A percentile compares a stretch with the other conserved stretches of the same genome.
Conservation (phyloP, 805 yeast species). For the Ogataea allantospora region DNA sequence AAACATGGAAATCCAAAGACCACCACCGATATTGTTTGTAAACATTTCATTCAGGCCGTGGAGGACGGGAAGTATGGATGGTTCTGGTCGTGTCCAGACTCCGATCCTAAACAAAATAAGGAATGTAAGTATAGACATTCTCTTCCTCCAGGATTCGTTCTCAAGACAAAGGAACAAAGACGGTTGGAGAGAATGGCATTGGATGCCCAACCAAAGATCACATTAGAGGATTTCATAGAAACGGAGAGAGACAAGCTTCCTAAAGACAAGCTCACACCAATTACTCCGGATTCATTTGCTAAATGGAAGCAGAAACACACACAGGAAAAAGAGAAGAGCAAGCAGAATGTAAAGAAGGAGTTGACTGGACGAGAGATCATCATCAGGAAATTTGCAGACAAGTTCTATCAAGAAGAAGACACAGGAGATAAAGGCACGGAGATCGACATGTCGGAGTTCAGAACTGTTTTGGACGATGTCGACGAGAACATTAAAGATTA, state of each 20-base stretch:
- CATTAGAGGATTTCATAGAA: slow-evolving; percentile 94
- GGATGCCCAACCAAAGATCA: slow-evolving; percentile 83
- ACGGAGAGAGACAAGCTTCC: slow-evolving; percentile 87
- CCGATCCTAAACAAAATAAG: slow-evolving; percentile 53
- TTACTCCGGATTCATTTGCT: slow-evolving; percentile 74
- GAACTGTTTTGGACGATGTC: slow-evolving; percentile 54
- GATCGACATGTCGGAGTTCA: slow-evolving; percentile 58
- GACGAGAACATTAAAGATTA: slow-evolving; percentile 59
- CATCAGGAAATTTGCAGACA: slow-evolving; percentile 56
- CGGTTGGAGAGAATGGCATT: slow-evolving; percentile 81
- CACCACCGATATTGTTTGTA: slow-evolving; percentile 94
- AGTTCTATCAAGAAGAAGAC: slow-evolving; percentile 53
- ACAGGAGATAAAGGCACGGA: slow-evolving; percentile 47
- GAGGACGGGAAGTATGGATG: slow-evolving; percentile 98
- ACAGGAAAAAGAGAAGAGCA: slow-evolving; percentile 47
- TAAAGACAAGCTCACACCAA: slow-evolving; percentile 73
- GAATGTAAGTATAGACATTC: slow-evolving; percentile 94
- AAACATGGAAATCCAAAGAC: slow-evolving; percentile 94
- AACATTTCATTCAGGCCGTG: slow-evolving; percentile 91
- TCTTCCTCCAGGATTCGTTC: slow-evolving; percentile 92
- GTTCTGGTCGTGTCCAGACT: slow-evolving; percentile 98
- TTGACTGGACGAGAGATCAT: slow-evolving; percentile 70
- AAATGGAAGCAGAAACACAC: slow-evolving; percentile 78
- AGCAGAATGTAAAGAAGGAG: slow-evolving; percentile 43
- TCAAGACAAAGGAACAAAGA: slow-evolving; percentile 96